Evolutionary conservation across 164 flowering plant species (phyloP), one percentile per base, ranked within the genome.

Genomic region (Sextonia rubra): DNA sequence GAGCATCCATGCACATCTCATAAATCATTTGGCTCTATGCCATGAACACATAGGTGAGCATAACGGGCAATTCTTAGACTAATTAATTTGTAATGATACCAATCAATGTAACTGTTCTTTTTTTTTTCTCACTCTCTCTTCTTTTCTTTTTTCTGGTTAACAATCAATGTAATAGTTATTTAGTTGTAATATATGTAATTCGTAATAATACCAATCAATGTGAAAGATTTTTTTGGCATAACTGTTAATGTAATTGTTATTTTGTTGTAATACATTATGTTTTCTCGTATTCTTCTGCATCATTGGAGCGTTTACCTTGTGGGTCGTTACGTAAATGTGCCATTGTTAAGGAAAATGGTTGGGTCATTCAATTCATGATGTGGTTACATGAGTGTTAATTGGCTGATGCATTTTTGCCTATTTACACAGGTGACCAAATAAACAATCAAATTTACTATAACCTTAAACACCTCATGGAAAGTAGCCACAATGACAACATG

Each of bases 401-500:
- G n/a, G 20, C 58, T 52, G 58, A 17, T 17, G 20, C 20, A 18
- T 52, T 52, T 52, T 52, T 15, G 20, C 15, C 3, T 25, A 26
- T 66, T 15, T 17, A 6, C 22, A 32, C 86, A 92, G 97, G 80
- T 25, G 85, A 79, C 44, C 88, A 79, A 81, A 86, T 52, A 73
- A 75, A 82, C 15, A 20, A 60, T 12, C 92, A 87, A 75, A 71
- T 83, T 7, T 88, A 74, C 48, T 75, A 81, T 8, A 78, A 60
- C 15, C 84, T 92, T 27, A 58, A 37, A 8, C 77, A 78, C 27
- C 84, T 88, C 48, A 80, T 90, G 26, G 83, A 85, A 8, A 77
- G 68, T 5, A 74, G 58, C 67, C 96, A 92, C 76, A 76, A 85
- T 2, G 98, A 92, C 83, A 92, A 89, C 81, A 77, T 83, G 82